phyloP scores from a whole-genome alignment of 1,139 yeast genomes.

The Yamadazyma taylorii region DNA sequence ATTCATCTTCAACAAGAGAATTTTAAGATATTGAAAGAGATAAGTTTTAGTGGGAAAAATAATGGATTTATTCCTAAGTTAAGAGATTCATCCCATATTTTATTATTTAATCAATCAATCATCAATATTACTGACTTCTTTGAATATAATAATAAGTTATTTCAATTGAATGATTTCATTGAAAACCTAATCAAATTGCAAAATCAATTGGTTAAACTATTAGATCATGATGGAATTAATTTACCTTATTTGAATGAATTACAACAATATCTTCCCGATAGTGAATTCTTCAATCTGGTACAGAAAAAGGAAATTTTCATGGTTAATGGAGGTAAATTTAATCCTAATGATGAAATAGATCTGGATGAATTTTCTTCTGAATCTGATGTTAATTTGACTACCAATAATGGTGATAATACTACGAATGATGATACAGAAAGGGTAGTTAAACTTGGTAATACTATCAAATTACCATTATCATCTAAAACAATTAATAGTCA shows the following conservation, averaged over 20 bases:
- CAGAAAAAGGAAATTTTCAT: constrained; percentile 35
- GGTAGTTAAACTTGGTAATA: constrained; percentile 37
- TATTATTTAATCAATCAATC: constrained; percentile 30
- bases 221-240: constrained; percentile 18
- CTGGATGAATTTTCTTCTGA: constrained; percentile 10
- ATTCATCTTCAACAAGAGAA: constrained; percentile 24
- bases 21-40: constrained; percentile 28
- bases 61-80: constrained; percentile 11
- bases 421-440: constrained; percentile 22
- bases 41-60: constrained; percentile 16
- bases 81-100: constrained; percentile 11
- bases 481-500: constrained; percentile 44
- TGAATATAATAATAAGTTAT: constrained; percentile 25
- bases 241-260: constrained; percentile 40
- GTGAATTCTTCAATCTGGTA: constrained; percentile 36
- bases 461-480: constrained; percentile 40
- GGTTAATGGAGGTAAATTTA: constrained; percentile 21
- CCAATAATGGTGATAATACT: constrained; percentile 5
- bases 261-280: constrained; percentile 30
- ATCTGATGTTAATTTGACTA: not conserved
- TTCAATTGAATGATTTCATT: constrained; percentile 37
- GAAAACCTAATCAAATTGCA: constrained; percentile 42
- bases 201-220: constrained; percentile 25
- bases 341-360: constrained; percentile 16
- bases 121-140: constrained; percentile 31